Conservation (phyloP, 2,329 filamentous ascomycete species). For the Beauveria scarabaeidicola region DNA sequence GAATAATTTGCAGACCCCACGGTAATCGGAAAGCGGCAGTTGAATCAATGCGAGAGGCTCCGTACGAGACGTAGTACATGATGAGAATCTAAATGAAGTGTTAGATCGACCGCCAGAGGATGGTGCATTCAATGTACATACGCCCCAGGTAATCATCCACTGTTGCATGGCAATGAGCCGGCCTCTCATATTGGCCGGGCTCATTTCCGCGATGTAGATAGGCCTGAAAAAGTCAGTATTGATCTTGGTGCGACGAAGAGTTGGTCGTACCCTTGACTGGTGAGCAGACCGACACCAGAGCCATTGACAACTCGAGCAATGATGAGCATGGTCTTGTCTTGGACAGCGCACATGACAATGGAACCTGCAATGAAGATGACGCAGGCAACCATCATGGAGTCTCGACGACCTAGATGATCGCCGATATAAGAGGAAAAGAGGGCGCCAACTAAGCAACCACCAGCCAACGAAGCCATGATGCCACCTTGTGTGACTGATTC, state of each 20-base stretch:
- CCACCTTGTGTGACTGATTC: slow-evolving; percentile 33
- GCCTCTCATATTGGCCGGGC: slow-evolving; percentile 35
- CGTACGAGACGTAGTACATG: slow-evolving; percentile 60
- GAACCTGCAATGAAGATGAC: slow-evolving; percentile 17
- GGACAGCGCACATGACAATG: slow-evolving; percentile 15
- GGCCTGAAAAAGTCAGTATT: slow-evolving; percentile 24
- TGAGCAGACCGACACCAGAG: slow-evolving; percentile 53
- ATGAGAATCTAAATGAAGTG: slow-evolving; percentile 43
- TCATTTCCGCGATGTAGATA: slow-evolving; percentile 55
- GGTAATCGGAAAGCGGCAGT: slow-evolving; percentile 51
- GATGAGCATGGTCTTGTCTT: slow-evolving; percentile 28
- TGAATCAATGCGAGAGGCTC: slow-evolving; percentile 48
- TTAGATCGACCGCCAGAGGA: slow-evolving; percentile 26
- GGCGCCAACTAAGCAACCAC: slow-evolving; percentile 36
- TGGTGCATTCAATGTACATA: slow-evolving; percentile 44
- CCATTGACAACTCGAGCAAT: slow-evolving; percentile 52
- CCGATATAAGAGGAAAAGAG: slow-evolving; percentile 32
- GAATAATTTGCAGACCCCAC: slow-evolving; percentile 56
- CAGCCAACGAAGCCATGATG: slow-evolving; percentile 35
- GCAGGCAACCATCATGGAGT: slow-evolving; percentile 17
- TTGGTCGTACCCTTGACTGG: slow-evolving; percentile 33
- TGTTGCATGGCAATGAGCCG: slow-evolving; percentile 62
- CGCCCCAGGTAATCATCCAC: slow-evolving; percentile 17
- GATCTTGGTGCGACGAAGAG: not conserved
- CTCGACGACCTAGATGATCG: slow-evolving; percentile 32